These are phyloP conservation scores for Blastocystis sp. DNA, from an alignment of 352 stramenopile genomes.

Conservation along the genomic window DNA sequence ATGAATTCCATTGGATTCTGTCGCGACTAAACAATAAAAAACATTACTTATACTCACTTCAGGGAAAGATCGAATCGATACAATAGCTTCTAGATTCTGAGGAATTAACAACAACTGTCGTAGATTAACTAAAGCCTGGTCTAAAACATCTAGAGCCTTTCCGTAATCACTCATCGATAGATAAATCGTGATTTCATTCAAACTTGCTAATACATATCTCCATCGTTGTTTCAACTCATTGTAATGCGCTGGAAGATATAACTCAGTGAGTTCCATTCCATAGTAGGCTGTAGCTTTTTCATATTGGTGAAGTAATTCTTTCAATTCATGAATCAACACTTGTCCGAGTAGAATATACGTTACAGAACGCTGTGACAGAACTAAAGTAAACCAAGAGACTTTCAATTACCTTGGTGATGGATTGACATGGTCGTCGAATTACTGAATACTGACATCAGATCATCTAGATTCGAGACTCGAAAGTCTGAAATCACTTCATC, in stretches of 20 bases:
- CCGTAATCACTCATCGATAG: conserved; percentile 41
- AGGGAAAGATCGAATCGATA: not conserved
- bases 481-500: not conserved
- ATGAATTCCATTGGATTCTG: conserved; percentile 45
- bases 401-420: not conserved
- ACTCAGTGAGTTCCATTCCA: not conserved
- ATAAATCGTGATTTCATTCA: conserved; percentile 47
- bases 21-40: not conserved
- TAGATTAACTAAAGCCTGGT: not conserved
- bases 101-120: not conserved
- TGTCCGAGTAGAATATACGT: not conserved
- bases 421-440: not conserved
- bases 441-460: conserved; percentile 23
- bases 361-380: not conserved
- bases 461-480: not conserved
- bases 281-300: not conserved
- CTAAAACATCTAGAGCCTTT: not conserved
- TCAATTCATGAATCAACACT: not conserved
- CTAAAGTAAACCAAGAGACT: not conserved
- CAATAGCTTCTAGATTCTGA: conserved; percentile 11
- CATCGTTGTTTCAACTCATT: not conserved
- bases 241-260: conserved; percentile 37
- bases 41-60: not conserved
- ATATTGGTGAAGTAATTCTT: not conserved
- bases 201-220: not conserved